Evolutionary conservation across 768 basidiomycete species (phyloP), one percentile per base, ranked within the genome.

Genomic region (Rhizopogon salebrosus): DNA sequence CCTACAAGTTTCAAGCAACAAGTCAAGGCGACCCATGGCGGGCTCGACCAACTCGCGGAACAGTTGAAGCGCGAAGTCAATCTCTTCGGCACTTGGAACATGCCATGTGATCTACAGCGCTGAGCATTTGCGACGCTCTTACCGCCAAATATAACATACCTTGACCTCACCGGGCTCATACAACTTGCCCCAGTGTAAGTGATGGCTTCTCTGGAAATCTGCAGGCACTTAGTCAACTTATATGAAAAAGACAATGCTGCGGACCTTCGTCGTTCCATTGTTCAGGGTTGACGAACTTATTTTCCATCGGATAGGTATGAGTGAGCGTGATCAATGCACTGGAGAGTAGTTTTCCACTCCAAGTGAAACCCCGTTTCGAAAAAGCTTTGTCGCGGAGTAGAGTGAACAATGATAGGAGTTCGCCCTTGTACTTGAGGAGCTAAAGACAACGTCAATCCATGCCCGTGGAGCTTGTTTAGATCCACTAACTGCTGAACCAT

Each of bases 351-450:
- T 89, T 87, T 35, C 88, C 89, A 11, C 82, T 85, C 76, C 88
- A 90, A 3, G 85, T 84, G 70, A 82, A 94, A 3, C 89, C 89
- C 45, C 88, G 80, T 68, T 94, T 91, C 1, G 89, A 86, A 48
- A 82, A 77, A 0, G 87, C 83, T 60, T 86, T 86, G 52, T 84
- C 75, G 60, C 84, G 82, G 54, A 93, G 77, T 7, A 84, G 64
- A 52, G 75, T 73, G 34, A 93, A 68, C 24, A 92, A 68, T 3
- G 78, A 71, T 41, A 87, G 66, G 31, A 92, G 67, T 45, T 84
- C 75, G 16, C 80, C 74, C 64, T 79, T 76, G 66, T 91, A 82
- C 60, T 75, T 74, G 26, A 92, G 69, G 18, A 89, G 64, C 88
- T 90, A 52, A 23, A 37, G 18, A 20, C 18, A 6, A 38, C n/a